Conservation (phyloP, 2,329 filamentous ascomycete genomes). For the Leptographium wingfieldii region DNA sequence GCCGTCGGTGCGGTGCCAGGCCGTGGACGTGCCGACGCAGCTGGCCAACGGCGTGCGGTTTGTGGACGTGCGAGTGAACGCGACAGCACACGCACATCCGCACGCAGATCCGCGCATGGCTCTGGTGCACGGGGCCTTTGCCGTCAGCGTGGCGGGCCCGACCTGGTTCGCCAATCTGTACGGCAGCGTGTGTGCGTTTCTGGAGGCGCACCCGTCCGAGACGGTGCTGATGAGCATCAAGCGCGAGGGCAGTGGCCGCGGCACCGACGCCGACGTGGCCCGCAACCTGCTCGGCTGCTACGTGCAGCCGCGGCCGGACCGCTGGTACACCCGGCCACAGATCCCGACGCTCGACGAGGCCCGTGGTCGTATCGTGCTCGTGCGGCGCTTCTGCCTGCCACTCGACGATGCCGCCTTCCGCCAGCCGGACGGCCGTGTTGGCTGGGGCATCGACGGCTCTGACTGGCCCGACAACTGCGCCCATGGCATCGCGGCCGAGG, state of each 20-base stretch:
- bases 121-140: slow-evolving; percentile 84
- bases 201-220: slow-evolving; percentile 67
- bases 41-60: slow-evolving; percentile 86
- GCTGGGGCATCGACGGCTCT: slow-evolving; percentile 48
- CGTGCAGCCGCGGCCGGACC: slow-evolving; percentile 34
- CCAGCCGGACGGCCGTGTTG: slow-evolving; percentile 34
- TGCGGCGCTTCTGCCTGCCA: slow-evolving; percentile 61
- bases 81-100: slow-evolving; percentile 14
- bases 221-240: slow-evolving; percentile 80
- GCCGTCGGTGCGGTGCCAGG: slow-evolving; percentile 88
- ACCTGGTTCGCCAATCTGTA: slow-evolving; percentile 72
- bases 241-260: slow-evolving; percentile 72
- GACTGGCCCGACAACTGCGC: slow-evolving; percentile 82
- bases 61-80: slow-evolving; percentile 72
- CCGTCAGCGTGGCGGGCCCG: slow-evolving; percentile 67
- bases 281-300: slow-evolving; percentile 64
- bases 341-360: slow-evolving; percentile 69
- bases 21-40: slow-evolving; percentile 63
- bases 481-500: slow-evolving; percentile 56
- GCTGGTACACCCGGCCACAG: slow-evolving; percentile 68
- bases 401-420: slow-evolving; percentile 24
- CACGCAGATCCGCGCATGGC: slow-evolving; percentile 50
- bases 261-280: slow-evolving; percentile 67
- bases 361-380: slow-evolving; percentile 70
- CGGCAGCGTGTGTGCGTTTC: slow-evolving; percentile 58